Base-by-base conservation (phyloP, 2,329 filamentous ascomycete species). In the Alternaria angustiovoidea region DNA sequence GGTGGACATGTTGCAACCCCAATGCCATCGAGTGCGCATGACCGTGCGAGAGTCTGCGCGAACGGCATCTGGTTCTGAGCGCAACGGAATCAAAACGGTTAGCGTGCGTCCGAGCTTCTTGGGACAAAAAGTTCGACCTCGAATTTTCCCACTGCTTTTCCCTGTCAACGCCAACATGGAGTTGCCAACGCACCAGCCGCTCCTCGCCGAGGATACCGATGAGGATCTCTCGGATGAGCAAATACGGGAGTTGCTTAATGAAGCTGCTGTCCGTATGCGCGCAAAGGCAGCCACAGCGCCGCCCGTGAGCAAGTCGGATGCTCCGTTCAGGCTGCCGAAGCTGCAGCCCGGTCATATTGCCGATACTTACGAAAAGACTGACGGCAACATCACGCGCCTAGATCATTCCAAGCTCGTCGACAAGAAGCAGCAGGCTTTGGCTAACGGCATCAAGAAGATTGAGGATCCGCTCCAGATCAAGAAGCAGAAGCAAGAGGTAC, bases 221-320 rank as follows among this genome's bases (percentile, higher is more conserved):
- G 80, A 83, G 53, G 82, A 84, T 54, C 78, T 90, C 62, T 86
- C 84, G 38, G 88, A 91, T 73, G 84, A 87, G 65, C 85, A 90
- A 56, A 85, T 91, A 51, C 84, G 87, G 54, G 80, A 85, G 72
- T 81, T 92, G 57, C 83, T 92, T 52, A 82, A 83, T 54, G 84
- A 89, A 77, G 89, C 89, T 57, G 87, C 90, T 70, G 76, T 79
- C 60, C 84, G 89, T 63, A 78, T 91, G 67, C 75, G 80, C 52
- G 77, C 80, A 67, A 80, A 80, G 62, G 74, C 77, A 57, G 63
- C 77, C 68, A 39, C 51, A 47, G 57, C 58, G 54, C 61, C 64
- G 49, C 68, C 73, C 74, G 66, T 68, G 41, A 62, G 62, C 73
- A 34, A 38, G 26, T 66, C 67, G 34, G 64, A 75, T 42, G 65